A percentile compares a stretch with the other conserved stretches of the same genome.
Conservation (phyloP, 306 rosid species). For the Dryas octopetala region DNA sequence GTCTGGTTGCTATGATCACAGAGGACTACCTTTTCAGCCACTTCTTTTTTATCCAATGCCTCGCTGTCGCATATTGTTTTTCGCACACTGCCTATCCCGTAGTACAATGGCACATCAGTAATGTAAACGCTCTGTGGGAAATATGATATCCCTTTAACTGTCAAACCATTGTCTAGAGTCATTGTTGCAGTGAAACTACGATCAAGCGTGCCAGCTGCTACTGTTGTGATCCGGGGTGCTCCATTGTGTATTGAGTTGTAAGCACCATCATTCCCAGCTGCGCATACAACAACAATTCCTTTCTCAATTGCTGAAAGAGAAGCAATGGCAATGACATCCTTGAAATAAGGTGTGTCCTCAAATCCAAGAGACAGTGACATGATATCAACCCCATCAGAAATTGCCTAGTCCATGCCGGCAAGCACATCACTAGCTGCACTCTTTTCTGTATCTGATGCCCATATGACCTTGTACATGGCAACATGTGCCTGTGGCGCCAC, state of each 20-base stretch:
- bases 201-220: slow-evolving; percentile 30
- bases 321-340: background rate
- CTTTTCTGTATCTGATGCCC: background rate
- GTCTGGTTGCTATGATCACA: background rate
- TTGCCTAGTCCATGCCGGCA: slow-evolving; percentile 23
- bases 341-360: background rate
- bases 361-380: slow-evolving; percentile 23
- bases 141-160: background rate
- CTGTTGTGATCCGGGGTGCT: slow-evolving; percentile 31
- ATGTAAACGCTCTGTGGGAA: slow-evolving; percentile 4
- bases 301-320: slow-evolving; percentile 16
- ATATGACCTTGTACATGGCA: slow-evolving; percentile 22
- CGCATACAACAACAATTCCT: slow-evolving; percentile 18
- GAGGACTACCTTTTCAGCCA: slow-evolving; percentile 2
- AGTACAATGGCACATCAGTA: slow-evolving; percentile 1
- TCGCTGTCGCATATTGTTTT: background rate
- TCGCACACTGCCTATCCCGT: background rate
- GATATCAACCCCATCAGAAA: slow-evolving; percentile 29
- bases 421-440: slow-evolving; percentile 7
- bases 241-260: background rate
- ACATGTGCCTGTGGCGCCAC: slow-evolving; percentile 18
- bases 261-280: slow-evolving; percentile 10
- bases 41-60: background rate
- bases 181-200: slow-evolving; percentile 15
- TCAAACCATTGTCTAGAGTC: slow-evolving; percentile 22